Evolutionary conservation across 1,284 basidiomycete genomes (phyloP), one percentile per base, ranked within the genome.

Genomic region (Apiotrichum akiyoshidainum): DNA sequence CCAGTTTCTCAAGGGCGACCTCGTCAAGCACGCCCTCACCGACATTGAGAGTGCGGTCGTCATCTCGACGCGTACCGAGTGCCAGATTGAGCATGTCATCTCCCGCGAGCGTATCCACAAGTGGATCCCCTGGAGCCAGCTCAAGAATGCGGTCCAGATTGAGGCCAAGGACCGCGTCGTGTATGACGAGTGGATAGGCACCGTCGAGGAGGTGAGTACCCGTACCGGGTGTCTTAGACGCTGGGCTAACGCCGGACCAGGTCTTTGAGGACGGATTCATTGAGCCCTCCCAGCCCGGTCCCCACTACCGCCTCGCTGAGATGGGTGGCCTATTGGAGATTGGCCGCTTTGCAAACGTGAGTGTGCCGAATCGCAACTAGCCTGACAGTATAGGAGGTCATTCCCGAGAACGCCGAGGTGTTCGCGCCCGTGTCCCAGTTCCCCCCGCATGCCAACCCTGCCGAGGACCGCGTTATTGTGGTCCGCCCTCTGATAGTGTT

Each of bases 131-230:
- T 73, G 82, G 53, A 78, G 81, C 33, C 84, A 88, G 55, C 72
- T 93, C n/a, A 81, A 83, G 63, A 81, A 81, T 40, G 81, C 82
- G 26, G 60, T 75, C 44, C 53, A 55, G 46, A 52, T 77, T 17
- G 72, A 89, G 62, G 82, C 88, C 44, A 88, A 90, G 8, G 90
- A 94, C 74, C 89, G 87, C 78, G 89, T 94, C 54, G 80, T 87
- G 7, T 85, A 84, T 70, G 84, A 88, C 61, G 85, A 92, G 71
- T 97, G 93, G 93, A 81, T 96, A 67, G 92, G 92, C 53, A 88
- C 92, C 61, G 65, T 83, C 31, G 79, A 82, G 60, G 80, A 80
- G 65, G 78, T 78, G 37, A 56, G 73, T 59, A 22, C 26, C 17
- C n/a, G 11, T 11, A 44, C 16, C 12, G 33, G 17, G 11, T 46